phyloP scores from a whole-genome alignment of 2,329 filamentous ascomycete genomes.

The Epichloe coenophiala region DNA sequence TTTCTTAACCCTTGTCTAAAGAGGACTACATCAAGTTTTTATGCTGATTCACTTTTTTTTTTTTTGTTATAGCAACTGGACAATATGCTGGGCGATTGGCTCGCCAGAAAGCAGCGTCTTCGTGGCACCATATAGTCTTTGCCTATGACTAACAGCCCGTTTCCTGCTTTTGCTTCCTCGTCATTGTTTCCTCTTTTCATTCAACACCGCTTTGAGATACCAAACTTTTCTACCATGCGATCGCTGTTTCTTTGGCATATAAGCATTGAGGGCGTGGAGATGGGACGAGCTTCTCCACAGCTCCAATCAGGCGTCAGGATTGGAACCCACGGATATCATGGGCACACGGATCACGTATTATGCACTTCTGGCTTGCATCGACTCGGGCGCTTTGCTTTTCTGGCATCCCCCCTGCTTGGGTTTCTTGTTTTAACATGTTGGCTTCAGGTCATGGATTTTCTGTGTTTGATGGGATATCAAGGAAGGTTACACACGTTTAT shows the following conservation, averaged over 20 bases:
- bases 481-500: conserved; percentile 3
- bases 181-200: background rate
- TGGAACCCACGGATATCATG: background rate
- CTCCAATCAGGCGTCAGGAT: conserved; percentile 1
- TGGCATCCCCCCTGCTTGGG: background rate
- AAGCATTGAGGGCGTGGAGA: background rate
- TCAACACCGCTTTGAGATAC: conserved; percentile 2
- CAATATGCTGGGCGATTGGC: conserved; percentile 70
- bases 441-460: background rate
- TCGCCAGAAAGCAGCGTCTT: conserved; percentile 55
- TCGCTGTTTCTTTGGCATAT: conserved; percentile 4
- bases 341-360: background rate
- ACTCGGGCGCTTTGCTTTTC: background rate
- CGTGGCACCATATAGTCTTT: conserved; percentile 30
- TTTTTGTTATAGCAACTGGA: conserved; percentile 54
- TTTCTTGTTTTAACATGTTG: background rate
- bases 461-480: background rate
- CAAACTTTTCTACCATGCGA: conserved; percentile 1
- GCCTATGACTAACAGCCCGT: background rate
- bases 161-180: background rate
- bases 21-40: background rate
- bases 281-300: background rate
- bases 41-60: background rate
- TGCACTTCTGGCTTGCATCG: background rate
- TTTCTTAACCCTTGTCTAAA: background rate